These are phyloP conservation scores for Verticillium alfalfae DNA, from an alignment of 2,329 filamentous ascomycete species.

Conservation along the genomic window DNA sequence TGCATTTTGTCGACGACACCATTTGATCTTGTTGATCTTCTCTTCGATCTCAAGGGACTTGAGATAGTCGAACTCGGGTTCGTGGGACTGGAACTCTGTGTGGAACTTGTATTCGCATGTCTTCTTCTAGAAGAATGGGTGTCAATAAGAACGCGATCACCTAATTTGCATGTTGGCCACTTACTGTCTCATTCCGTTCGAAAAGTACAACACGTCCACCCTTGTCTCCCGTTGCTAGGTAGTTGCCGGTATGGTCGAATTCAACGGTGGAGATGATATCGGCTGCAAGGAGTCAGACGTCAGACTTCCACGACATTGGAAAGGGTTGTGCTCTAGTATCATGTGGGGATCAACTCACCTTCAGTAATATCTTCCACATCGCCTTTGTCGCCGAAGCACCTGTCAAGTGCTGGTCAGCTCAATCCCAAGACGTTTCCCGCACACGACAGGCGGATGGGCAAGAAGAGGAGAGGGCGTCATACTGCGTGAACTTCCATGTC, in stretches of 20 bases:
- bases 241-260: slow-evolving; percentile 86
- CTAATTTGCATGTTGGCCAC: slow-evolving; percentile 19
- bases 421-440: not conserved
- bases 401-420: slow-evolving; percentile 29
- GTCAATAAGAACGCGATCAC: not conserved
- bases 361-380: slow-evolving; percentile 99
- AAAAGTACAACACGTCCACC: slow-evolving; percentile 81
- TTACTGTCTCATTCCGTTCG: slow-evolving; percentile 91
- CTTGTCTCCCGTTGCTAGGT: slow-evolving; percentile 86
- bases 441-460: slow-evolving; percentile 5
- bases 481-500: slow-evolving; percentile 99
- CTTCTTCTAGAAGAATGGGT: slow-evolving; percentile 68
- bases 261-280: slow-evolving; percentile 91
- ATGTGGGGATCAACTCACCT: slow-evolving; percentile 44
- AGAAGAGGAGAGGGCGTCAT: slow-evolving; percentile 24
- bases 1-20: slow-evolving; percentile 96
- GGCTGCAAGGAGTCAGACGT: slow-evolving; percentile 39
- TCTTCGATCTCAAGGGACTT: slow-evolving; percentile 99
- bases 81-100: slow-evolving; percentile 98
- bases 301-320: not conserved
- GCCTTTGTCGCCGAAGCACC: slow-evolving; percentile 99
- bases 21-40: slow-evolving; percentile 99
- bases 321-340: not conserved
- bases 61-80: slow-evolving; percentile 98
- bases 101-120: slow-evolving; percentile 99